Evolutionary conservation across 2,329 filamentous ascomycete genomes (phyloP).

Genomic region (Taxawa tesnikishii): DNA sequence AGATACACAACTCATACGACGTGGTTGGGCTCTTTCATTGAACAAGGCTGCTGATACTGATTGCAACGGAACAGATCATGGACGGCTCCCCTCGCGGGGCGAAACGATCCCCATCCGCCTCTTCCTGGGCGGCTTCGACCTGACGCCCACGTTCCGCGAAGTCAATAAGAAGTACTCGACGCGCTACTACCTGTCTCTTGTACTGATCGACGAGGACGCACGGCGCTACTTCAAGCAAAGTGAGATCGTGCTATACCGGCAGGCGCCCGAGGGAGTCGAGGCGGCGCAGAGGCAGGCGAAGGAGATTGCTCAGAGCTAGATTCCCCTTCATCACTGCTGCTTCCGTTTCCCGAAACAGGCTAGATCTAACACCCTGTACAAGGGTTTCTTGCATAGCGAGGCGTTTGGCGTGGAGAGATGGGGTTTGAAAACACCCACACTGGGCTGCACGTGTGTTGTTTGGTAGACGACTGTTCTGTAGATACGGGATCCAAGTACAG

Average conservation of each 20-base stretch:
- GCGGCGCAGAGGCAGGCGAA: slow-evolving; percentile 35
- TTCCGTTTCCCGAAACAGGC: too few species aligned
- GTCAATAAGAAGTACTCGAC: slow-evolving; percentile 99
- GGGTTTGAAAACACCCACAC: too few species aligned
- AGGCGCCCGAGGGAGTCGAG: slow-evolving; percentile 43
- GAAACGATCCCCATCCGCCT: slow-evolving; percentile 93
- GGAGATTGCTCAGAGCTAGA: slow-evolving; percentile 24
- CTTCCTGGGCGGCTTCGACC: slow-evolving; percentile 93
- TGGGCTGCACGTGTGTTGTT: too few species aligned
- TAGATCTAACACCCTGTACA: background rate
- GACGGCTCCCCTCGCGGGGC: slow-evolving; percentile 94
- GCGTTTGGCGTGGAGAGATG: background rate
- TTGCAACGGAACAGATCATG: slow-evolving; percentile 61
- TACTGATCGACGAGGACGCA: slow-evolving; percentile 58
- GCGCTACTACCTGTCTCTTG: slow-evolving; percentile 90
- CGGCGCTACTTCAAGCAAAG: slow-evolving; percentile 98
- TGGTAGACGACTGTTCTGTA: too few species aligned
- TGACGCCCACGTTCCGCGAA: slow-evolving; percentile 96
- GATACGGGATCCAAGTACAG: too few species aligned
- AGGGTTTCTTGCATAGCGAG: background rate
- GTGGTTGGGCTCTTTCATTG: too few species aligned
- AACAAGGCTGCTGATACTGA: too few species aligned
- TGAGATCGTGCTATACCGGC: slow-evolving; percentile 92
- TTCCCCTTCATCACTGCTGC: too few species aligned
- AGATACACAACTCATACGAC: too few species aligned